phyloP scores from a whole-genome alignment of 805 yeast species.

The Cyberlindnera sargentensis region DNA sequence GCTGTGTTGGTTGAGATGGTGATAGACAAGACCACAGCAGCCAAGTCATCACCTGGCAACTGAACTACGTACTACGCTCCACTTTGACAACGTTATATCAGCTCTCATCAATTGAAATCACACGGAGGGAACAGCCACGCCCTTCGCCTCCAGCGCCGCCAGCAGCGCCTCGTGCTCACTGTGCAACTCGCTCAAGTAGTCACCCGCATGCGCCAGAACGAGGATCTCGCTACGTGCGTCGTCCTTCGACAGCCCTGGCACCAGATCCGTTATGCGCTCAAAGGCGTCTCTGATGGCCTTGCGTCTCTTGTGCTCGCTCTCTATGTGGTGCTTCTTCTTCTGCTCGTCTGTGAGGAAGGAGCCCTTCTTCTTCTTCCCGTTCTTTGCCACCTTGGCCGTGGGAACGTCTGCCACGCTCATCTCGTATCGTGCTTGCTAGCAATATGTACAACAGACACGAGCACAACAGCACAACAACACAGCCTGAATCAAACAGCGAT shows the following conservation, averaged over 20 bases:
- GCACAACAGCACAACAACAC: too few species aligned
- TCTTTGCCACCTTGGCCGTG: not conserved
- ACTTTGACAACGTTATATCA: too few species aligned
- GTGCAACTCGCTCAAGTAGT: slow-evolving; percentile 45
- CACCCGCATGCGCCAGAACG: slow-evolving; percentile 59
- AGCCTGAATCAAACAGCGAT: too few species aligned
- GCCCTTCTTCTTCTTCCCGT: slow-evolving; percentile 11
- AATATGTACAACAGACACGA: too few species aligned
- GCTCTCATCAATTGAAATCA: too few species aligned
- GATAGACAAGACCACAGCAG: too few species aligned
- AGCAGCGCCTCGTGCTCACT: slow-evolving; percentile 42
- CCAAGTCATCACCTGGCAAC: too few species aligned
- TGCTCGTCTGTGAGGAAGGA: slow-evolving; percentile 27
- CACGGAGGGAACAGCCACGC: slow-evolving; percentile 4
- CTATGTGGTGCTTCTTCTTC: slow-evolving; percentile 65
- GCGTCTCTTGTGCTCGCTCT: slow-evolving; percentile 81
- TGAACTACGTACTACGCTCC: too few species aligned
- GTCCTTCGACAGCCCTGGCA: slow-evolving; percentile 61
- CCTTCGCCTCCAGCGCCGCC: slow-evolving; percentile 32
- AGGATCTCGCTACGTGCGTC: slow-evolving; percentile 79
- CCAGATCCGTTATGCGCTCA: slow-evolving; percentile 63
- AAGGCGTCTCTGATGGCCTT: slow-evolving; percentile 80
- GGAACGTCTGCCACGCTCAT: too few species aligned
- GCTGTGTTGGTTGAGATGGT: too few species aligned
- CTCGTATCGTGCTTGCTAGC: too few species aligned